Percentiles rank a stretch among this genome's conserved stretches.
These are phyloP conservation scores for Pichia exigua DNA, from an alignment of 805 yeast genomes.

Conservation along the genomic window DNA sequence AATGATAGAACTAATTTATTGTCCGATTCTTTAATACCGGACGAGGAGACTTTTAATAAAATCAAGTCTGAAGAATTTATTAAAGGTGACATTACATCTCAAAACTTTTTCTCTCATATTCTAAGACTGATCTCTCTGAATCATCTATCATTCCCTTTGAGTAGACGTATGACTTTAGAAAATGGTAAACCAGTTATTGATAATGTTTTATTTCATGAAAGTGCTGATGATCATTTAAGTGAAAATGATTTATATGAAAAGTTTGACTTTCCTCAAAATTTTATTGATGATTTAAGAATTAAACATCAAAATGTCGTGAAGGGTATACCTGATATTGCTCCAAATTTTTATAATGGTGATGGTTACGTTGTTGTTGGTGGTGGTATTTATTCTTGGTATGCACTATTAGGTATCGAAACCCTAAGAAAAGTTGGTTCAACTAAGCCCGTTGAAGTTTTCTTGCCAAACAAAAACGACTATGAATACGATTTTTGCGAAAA, in stretches of 20 bases:
- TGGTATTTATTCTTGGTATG: slow-evolving; percentile 66
- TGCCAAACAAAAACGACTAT: slow-evolving; percentile 63
- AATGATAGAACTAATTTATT: slow-evolving; percentile 26
- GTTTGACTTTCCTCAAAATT: slow-evolving; percentile 26
- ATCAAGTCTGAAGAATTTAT: slow-evolving; percentile 24
- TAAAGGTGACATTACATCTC: slow-evolving; percentile 28
- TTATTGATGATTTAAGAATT: slow-evolving; percentile 26
- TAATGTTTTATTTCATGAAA: slow-evolving; percentile 24
- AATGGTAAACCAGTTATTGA: slow-evolving; percentile 29
- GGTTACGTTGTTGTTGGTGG: slow-evolving; percentile 76
- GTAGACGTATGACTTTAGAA: slow-evolving; percentile 23
- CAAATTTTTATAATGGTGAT: slow-evolving; percentile 26
- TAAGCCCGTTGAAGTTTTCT: slow-evolving; percentile 74
- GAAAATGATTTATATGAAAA: slow-evolving; percentile 22
- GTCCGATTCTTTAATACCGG: slow-evolving; percentile 20
- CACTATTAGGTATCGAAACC: slow-evolving; percentile 55
- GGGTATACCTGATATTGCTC: slow-evolving; percentile 23
- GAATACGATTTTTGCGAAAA: slow-evolving; percentile 63
- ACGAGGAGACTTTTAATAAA: slow-evolving; percentile 21
- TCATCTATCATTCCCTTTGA: slow-evolving; percentile 25
- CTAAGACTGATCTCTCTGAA: slow-evolving; percentile 25
- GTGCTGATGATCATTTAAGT: slow-evolving; percentile 20
- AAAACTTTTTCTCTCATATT: slow-evolving; percentile 26
- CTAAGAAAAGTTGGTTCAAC: slow-evolving; percentile 59
- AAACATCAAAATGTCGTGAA: slow-evolving; percentile 27